phyloP scores from a whole-genome alignment of 106 monocot genomes.

The Cymbidium sinense region DNA sequence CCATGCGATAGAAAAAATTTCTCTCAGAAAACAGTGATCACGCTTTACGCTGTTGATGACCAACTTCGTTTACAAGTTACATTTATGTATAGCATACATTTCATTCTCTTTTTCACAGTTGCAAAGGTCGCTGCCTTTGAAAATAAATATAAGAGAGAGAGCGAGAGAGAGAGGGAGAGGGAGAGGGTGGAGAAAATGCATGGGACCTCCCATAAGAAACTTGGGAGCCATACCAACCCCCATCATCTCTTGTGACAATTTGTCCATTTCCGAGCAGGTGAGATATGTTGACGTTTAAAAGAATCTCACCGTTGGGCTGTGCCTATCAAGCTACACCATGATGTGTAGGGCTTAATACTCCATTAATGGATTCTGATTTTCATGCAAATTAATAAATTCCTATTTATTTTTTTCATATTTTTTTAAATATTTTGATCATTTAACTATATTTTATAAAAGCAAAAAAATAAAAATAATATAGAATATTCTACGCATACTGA shows the following conservation, averaged over 20 bases:
- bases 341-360: background rate
- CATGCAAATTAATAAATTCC: background rate
- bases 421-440: background rate
- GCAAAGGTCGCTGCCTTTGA: background rate
- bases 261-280: slow-evolving; percentile 6
- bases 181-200: background rate
- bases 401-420: background rate
- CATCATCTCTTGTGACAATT: slow-evolving; percentile 1
- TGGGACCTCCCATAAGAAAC: slow-evolving; percentile 6
- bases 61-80: background rate
- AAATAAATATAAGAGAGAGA: background rate
- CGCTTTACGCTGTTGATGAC: background rate
- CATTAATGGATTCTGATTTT: background rate
- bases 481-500: too few relatives aligned
- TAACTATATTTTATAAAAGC: background rate
- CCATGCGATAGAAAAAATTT: too few relatives aligned
- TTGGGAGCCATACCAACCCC: background rate
- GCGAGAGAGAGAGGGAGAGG: background rate
- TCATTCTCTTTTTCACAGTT: background rate
- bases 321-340: background rate
- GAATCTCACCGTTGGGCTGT: slow-evolving; percentile 3
- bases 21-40: background rate
- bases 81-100: background rate
- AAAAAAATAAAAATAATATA: too few relatives aligned
- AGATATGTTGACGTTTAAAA: slow-evolving; percentile 8